phyloP scores from a whole-genome alignment of 225 moss, liverwort and hornwort genomes.

The Pseudoscleropodium purum region DNA sequence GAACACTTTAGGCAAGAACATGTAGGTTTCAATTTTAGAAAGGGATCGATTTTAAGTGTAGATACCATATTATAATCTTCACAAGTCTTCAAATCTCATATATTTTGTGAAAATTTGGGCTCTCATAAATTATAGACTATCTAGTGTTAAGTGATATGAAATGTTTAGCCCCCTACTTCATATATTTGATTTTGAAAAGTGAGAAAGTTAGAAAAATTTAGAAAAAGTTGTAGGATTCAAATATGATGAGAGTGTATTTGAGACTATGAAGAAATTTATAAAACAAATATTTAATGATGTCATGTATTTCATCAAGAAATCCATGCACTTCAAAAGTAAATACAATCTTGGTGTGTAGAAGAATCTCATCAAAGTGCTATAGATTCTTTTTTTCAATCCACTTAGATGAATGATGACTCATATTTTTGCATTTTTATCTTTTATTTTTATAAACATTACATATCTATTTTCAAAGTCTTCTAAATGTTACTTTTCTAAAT shows the following conservation, averaged over 20 bases:
- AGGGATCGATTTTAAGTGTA: no score
- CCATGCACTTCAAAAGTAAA: not conserved
- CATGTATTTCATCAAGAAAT: not conserved
- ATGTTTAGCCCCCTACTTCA: not conserved
- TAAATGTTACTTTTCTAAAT: not conserved
- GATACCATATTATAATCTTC: not conserved
- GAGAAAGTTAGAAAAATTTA: not conserved
- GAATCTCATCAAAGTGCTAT: not conserved
- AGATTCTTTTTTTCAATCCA: not conserved
- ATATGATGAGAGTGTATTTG: accelerated
- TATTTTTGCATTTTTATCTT: not conserved
- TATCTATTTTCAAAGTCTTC: not conserved
- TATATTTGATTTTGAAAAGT: not conserved
- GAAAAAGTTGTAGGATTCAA: not conserved
- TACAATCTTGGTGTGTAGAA: not conserved
- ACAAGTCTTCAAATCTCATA: not conserved
- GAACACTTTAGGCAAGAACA: no score
- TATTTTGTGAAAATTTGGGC: not conserved
- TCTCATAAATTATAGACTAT: not conserved
- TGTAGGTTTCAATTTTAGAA: no score
- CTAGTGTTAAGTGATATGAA: not conserved
- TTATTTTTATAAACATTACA: not conserved
- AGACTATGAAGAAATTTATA: not conserved
- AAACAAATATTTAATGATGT: not conserved
- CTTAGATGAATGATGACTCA: not conserved